phyloP scores from a whole-genome alignment of 148 eudicot species.

The Suaeda aralocaspica region DNA sequence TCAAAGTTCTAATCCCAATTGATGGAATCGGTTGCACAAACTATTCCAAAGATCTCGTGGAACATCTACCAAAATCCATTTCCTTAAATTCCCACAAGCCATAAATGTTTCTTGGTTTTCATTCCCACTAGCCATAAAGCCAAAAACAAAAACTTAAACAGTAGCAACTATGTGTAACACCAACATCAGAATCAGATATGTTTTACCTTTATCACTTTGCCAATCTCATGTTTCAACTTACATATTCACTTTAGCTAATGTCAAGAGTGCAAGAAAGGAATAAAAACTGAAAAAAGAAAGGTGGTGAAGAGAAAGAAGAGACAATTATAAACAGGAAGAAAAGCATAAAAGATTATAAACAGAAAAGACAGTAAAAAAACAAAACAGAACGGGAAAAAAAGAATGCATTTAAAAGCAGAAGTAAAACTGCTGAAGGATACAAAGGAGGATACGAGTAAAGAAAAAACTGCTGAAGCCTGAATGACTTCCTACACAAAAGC shows the following conservation, averaged over 20 bases:
- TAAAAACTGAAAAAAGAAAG: background rate
- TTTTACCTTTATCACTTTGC: background rate
- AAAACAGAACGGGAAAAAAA: too few species aligned
- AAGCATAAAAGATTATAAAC: too few species aligned
- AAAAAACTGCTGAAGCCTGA: conserved; percentile 50
- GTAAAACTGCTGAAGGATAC: conserved; percentile 62
- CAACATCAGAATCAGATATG: background rate
- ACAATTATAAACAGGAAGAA: background rate
- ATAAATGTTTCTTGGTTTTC: too few species aligned
- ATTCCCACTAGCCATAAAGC: too few species aligned
- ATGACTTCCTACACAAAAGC: conserved; percentile 60
- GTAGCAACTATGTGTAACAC: background rate
- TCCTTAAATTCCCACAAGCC: too few species aligned
- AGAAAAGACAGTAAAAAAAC: too few species aligned
- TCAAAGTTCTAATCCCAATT: too few species aligned
- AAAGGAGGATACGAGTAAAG: conserved; percentile 73
- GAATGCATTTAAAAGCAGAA: conserved; percentile 17
- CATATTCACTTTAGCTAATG: background rate
- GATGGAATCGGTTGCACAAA: too few species aligned
- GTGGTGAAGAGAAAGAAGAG: background rate
- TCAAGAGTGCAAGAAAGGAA: background rate
- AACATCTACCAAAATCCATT: too few species aligned
- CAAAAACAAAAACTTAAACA: too few species aligned
- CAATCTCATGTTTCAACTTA: background rate
- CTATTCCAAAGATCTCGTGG: too few species aligned